Conservation (phyloP, 345 rosid species). For the Lumnitzera littorea region DNA sequence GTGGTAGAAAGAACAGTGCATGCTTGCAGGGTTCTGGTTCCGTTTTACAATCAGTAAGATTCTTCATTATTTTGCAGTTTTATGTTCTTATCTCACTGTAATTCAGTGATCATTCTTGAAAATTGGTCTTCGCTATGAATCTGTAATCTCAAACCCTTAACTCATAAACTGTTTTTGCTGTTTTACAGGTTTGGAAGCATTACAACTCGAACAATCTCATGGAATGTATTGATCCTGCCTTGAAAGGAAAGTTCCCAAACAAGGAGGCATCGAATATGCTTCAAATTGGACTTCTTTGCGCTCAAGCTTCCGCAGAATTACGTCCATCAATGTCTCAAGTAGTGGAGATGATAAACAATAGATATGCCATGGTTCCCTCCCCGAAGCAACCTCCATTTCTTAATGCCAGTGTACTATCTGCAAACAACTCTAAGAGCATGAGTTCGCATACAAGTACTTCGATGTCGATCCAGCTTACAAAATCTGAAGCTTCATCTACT, state of each 20-base stretch:
- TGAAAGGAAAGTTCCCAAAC: constrained; percentile 3
- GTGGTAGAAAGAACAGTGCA: constrained; percentile 10
- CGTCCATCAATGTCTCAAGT: constrained; percentile 16
- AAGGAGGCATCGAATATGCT: constrained; percentile 11
- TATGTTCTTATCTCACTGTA: not conserved
- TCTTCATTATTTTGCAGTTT: not conserved
- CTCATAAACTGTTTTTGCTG: not conserved
- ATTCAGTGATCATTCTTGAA: not conserved
- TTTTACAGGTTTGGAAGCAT: constrained; percentile 9
- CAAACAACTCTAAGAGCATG: not conserved
- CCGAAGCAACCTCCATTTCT: constrained; percentile 18
- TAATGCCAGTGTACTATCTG: not conserved
- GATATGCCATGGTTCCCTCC: not conserved
- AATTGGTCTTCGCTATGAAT: not conserved
- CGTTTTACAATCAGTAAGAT: constrained; percentile 6
- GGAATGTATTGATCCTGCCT: constrained; percentile 6
- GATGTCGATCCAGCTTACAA: constrained; percentile 3
- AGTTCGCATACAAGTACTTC: constrained; percentile 1
- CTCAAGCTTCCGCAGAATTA: constrained; percentile 16
- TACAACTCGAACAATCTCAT: constrained; percentile 7
- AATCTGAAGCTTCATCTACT: constrained; percentile 4
- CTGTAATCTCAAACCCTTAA: no score
- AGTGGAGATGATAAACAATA: constrained; percentile 9
- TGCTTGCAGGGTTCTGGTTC: constrained; percentile 7
- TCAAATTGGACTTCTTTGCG: constrained; percentile 13